phyloP scores from a whole-genome alignment of 306 rosid genomes.

The Senna siamea region DNA sequence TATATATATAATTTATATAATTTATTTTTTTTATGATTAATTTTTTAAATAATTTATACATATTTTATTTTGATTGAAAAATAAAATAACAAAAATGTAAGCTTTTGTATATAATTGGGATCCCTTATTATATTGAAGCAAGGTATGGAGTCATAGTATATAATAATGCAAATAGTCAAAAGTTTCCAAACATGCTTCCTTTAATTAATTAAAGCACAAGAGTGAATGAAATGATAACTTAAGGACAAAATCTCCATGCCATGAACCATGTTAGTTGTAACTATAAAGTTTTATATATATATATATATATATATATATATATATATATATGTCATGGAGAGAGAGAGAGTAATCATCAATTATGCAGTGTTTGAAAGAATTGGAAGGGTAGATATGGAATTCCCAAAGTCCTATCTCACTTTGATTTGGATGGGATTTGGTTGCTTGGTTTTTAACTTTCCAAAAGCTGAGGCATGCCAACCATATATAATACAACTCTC shows the following conservation, averaged over 20 bases:
- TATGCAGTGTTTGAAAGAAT: too few relatives aligned
- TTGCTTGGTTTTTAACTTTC: constrained; percentile 60
- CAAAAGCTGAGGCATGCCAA: constrained; percentile 74
- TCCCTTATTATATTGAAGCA: neutral
- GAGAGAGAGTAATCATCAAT: too few relatives aligned
- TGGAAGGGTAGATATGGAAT: constrained; percentile 55
- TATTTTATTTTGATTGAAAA: too few relatives aligned
- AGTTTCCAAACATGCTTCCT: constrained; percentile 47
- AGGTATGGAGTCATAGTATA: neutral
- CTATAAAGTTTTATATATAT: neutral
- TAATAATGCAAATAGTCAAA: neutral
- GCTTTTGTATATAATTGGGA: too few relatives aligned
- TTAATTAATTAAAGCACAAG: constrained; percentile 53
- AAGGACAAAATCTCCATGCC: constrained; percentile 37
- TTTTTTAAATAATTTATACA: too few relatives aligned
- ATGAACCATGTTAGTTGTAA: constrained; percentile 34
- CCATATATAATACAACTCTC: constrained; percentile 38
- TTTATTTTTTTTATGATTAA: too few relatives aligned
- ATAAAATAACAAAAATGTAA: too few relatives aligned
- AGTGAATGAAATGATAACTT: constrained; percentile 19
- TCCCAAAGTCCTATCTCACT: constrained; percentile 62
- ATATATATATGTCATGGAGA: too few relatives aligned
- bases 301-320: too few relatives aligned
- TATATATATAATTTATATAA: too few relatives aligned
- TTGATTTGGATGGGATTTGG: constrained; percentile 73